Base-by-base conservation (phyloP, 148 eudicot species). In the Heliamphora exappendiculata region DNA sequence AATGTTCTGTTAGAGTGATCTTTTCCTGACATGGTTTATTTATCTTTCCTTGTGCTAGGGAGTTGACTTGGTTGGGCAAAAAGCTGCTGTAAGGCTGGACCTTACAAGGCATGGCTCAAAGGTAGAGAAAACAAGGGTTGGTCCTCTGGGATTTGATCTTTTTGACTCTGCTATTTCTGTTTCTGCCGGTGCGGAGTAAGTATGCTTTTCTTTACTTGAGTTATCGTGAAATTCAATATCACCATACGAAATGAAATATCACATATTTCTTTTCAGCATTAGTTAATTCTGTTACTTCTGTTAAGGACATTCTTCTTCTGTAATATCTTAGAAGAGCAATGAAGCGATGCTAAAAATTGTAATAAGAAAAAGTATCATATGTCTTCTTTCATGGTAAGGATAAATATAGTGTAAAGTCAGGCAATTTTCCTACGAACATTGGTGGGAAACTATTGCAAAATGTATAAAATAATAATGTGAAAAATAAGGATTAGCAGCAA, bases 141-240 rank as follows among this genome's bases (percentile, higher is more conserved):
- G 98, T 57, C 92, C 95, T 59, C 75, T 87, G 28, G 97, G 92
- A 80, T 83, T 86, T 65, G 81, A 86, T 77, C 81, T 91, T 78
- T 90, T 93, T 67, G 98, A 93, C 81, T 93, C 98, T 55, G 98
- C 98, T 53, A 79, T 93, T 71, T 90, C 89, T 74, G 87, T 93
- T 82, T 87, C 90, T 9, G 82, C 91, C 79, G 93, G 90, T 85
- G 87, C 78, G 37, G 88, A 85, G 92, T 87, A 88, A 80, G 98
- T 93, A 86, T 87, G 98, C 88, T 77, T 86, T 84, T 83, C 79
- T 60, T 3, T 34, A 53, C 42, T 10, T 49, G 68, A 51, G 60
- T 33, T 44, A 12, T 75, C 50, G 70, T 31, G 16, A 37, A 49
- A 1, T n/a, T n/a, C n/a, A n/a, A n/a, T n/a, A n/a, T n/a, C n/a